These are phyloP conservation scores for Trichoderma aggressivum DNA, from an alignment of 2,329 filamentous ascomycete species.

Conservation along the genomic window DNA sequence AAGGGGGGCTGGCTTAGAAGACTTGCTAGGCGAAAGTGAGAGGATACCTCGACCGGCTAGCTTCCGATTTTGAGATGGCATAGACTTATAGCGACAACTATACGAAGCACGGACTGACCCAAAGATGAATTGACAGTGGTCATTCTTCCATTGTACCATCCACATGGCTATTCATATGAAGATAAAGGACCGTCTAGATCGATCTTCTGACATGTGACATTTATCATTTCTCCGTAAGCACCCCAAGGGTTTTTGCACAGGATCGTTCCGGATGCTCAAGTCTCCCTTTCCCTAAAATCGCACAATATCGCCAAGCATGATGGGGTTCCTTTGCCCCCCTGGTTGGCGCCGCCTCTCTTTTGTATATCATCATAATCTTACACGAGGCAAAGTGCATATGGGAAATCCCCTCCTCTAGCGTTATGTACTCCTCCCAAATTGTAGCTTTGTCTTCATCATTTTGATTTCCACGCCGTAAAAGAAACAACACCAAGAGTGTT, in stretches of 20 bases:
- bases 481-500: neutral
- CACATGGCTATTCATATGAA: neutral
- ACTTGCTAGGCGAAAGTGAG: neutral
- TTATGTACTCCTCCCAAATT: neutral
- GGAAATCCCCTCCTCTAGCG: neutral
- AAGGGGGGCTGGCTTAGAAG: neutral
- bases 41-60: neutral
- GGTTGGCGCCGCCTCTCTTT: neutral
- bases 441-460: neutral
- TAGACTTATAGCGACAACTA: constrained; percentile 6
- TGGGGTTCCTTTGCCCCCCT: neutral
- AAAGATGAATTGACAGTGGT: neutral
- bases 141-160: neutral
- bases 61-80: neutral
- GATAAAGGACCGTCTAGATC: neutral
- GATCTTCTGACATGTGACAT: neutral
- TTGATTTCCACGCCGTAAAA: neutral
- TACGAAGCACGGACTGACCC: neutral
- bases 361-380: constrained; percentile 11
- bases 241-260: neutral
- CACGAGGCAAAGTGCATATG: neutral
- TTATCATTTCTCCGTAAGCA: neutral
- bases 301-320: neutral
- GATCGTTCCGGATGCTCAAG: neutral
- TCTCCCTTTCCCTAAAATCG: neutral